Evolutionary conservation across 495 filamentous ascomycete species (phyloP).

Genomic region (Mytilinidion resinicola): DNA sequence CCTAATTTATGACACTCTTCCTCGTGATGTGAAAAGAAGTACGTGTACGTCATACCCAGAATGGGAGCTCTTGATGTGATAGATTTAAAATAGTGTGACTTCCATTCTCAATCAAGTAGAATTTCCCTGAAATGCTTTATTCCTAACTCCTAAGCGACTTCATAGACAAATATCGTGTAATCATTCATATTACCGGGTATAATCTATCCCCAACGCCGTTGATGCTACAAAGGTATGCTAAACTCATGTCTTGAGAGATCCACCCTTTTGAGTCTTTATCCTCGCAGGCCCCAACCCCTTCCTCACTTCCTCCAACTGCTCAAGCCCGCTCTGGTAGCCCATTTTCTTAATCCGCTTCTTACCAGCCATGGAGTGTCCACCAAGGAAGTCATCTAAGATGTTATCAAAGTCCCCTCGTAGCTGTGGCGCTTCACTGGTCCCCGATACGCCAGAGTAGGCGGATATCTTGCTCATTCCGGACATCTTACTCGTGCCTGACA

Average conservation of each 20-base stretch:
- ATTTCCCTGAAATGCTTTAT: too few species aligned
- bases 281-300: constrained; percentile 71
- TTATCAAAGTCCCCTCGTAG: constrained; percentile 69
- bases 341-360: constrained; percentile 71
- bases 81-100: too few species aligned
- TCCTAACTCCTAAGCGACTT: too few species aligned
- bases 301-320: constrained; percentile 84
- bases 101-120: too few species aligned
- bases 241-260: neutral
- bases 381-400: constrained; percentile 91
- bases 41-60: too few species aligned
- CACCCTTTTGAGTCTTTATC: constrained; percentile 33
- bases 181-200: too few species aligned
- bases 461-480: constrained; percentile 39
- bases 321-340: constrained; percentile 70
- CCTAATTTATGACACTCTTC: too few species aligned
- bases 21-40: too few species aligned
- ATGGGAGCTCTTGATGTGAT: too few species aligned
- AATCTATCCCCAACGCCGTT: too few species aligned
- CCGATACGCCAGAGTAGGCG: constrained; percentile 38
- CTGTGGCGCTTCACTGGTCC: constrained; percentile 37
- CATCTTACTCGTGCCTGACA: constrained; percentile 48
- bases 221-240: too few species aligned
- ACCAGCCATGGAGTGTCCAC: constrained; percentile 63
- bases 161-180: too few species aligned